These are phyloP conservation scores for Pyrenophora tritici-repentis DNA, from an alignment of 2,329 filamentous ascomycete species.

Conservation along the genomic window DNA sequence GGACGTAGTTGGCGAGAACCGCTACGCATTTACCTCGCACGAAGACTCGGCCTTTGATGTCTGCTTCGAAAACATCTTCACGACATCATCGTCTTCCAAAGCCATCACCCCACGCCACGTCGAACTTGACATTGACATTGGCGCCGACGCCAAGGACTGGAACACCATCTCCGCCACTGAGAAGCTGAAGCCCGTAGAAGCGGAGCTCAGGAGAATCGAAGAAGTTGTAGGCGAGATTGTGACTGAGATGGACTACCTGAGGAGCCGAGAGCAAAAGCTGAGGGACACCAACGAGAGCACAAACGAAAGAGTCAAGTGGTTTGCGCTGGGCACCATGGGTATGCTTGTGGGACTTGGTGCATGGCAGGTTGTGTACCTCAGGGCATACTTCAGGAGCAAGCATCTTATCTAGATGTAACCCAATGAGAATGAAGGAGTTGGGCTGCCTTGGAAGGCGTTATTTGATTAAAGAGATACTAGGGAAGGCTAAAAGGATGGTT, in stretches of 20 bases:
- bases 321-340: constrained; percentile 90
- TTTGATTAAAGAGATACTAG: constrained; percentile 3
- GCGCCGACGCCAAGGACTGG: constrained; percentile 98
- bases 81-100: constrained; percentile 39
- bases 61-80: constrained; percentile 87
- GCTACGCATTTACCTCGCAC: constrained; percentile 92
- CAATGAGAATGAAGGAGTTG: too few species aligned
- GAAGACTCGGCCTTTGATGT: constrained; percentile 93
- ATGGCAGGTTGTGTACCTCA: constrained; percentile 97
- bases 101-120: constrained; percentile 64
- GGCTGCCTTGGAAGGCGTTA: background rate
- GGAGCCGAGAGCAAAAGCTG: constrained; percentile 87
- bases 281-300: constrained; percentile 99
- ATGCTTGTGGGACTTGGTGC: constrained; percentile 86
- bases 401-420: constrained; percentile 53
- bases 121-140: constrained; percentile 94
- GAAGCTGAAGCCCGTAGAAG: constrained; percentile 97
- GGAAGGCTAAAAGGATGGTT: background rate
- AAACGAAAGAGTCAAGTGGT: constrained; percentile 98
- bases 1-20: constrained; percentile 88
- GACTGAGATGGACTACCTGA: constrained; percentile 93
- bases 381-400: constrained; percentile 81
- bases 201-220: constrained; percentile 88
- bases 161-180: constrained; percentile 92
- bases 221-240: constrained; percentile 90